A percentile compares a stretch with the other conserved stretches of the same genome.
phyloP scores from a whole-genome alignment of 805 yeast species.

The Candida argentea region DNA sequence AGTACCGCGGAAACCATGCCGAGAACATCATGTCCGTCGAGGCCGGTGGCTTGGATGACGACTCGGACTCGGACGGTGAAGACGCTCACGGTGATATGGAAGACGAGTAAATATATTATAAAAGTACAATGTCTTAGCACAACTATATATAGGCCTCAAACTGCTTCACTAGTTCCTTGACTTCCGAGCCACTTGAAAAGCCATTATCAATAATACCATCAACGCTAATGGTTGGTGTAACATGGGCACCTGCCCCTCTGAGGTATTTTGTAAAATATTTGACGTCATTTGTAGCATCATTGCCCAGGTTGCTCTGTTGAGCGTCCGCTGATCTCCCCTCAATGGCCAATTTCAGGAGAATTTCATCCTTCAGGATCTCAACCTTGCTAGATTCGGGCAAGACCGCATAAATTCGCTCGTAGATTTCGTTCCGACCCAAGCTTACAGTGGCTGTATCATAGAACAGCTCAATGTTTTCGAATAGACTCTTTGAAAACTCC shows the following conservation, averaged over 20 bases:
- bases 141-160: conserved; percentile 18
- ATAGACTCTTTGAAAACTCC: conserved; percentile 46
- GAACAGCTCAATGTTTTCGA: conserved; percentile 42
- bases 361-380: conserved; percentile 19
- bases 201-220: conserved; percentile 53
- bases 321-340: conserved; percentile 15
- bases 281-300: conserved; percentile 47
- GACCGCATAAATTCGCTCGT: conserved; percentile 31
- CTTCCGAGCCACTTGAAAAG: conserved; percentile 54
- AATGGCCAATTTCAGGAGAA: conserved; percentile 29
- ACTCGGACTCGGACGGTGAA: conserved; percentile 49
- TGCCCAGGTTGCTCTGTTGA: conserved; percentile 44
- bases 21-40: conserved; percentile 58
- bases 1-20: conserved; percentile 39
- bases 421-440: conserved; percentile 45
- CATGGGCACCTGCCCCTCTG: conserved; percentile 71
- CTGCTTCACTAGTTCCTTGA: conserved; percentile 32
- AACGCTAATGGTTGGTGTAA: conserved; percentile 71
- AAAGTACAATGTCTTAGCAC: background rate
- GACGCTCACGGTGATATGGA: conserved; percentile 31
- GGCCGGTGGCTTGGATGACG: conserved; percentile 45
- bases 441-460: conserved; percentile 53
- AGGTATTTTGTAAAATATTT: conserved; percentile 66
- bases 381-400: conserved; percentile 26
- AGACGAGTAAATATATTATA: conserved; percentile 4